phyloP scores from a whole-genome alignment of 805 yeast genomes.

The Metschnikowia cerradonensis region DNA sequence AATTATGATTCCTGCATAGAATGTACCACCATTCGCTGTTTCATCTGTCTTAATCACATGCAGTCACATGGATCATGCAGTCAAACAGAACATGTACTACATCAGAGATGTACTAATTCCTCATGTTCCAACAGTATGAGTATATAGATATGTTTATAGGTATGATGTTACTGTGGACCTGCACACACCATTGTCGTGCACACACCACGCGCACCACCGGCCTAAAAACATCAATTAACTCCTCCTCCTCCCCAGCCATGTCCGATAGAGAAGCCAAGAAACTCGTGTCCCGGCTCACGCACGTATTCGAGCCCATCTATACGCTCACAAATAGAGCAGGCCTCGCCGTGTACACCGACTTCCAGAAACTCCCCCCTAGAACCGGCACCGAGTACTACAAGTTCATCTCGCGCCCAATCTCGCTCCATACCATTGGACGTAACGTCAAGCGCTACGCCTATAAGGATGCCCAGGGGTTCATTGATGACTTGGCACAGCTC shows the following conservation, averaged over 20 bases:
- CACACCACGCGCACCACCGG: neutral
- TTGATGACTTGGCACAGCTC: slow-evolving; percentile 76
- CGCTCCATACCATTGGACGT: slow-evolving; percentile 67
- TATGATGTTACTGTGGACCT: neutral
- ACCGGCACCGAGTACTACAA: slow-evolving; percentile 77
- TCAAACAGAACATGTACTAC: too few species aligned
- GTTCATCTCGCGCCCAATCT: slow-evolving; percentile 74
- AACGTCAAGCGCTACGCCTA: slow-evolving; percentile 54
- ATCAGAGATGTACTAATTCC: too few species aligned
- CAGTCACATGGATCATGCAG: too few species aligned
- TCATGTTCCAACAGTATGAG: too few species aligned
- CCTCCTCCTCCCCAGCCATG: slow-evolving; percentile 18
- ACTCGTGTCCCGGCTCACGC: slow-evolving; percentile 28
- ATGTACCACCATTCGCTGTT: too few species aligned
- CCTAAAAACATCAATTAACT: neutral
- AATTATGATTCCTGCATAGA: too few species aligned
- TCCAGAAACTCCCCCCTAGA: slow-evolving; percentile 69
- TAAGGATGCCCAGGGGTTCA: slow-evolving; percentile 59
- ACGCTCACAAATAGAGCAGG: slow-evolving; percentile 41
- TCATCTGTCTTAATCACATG: too few species aligned
- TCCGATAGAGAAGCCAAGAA: slow-evolving; percentile 39
- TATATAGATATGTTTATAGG: too few species aligned
- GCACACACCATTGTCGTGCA: neutral
- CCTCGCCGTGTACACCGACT: slow-evolving; percentile 48
- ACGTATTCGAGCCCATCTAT: slow-evolving; percentile 37